phyloP scores from a whole-genome alignment of 2,329 filamentous ascomycete species.

The Phymatotrichopsis omnivora region DNA sequence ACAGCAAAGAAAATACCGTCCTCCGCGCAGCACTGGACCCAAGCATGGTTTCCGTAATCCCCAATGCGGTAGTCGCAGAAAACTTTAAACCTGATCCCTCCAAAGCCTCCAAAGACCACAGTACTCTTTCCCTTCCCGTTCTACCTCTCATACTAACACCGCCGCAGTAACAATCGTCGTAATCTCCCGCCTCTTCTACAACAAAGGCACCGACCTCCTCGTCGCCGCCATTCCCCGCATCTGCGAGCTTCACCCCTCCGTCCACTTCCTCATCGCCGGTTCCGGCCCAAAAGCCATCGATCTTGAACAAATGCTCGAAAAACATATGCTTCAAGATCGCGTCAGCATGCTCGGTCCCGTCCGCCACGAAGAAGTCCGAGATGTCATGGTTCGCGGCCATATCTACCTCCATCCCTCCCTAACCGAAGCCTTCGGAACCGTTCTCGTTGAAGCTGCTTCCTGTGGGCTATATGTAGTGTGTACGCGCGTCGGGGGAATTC shows the following conservation, averaged over 20 bases:
- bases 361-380: conserved; percentile 88
- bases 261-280: conserved; percentile 92
- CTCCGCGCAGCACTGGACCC: conserved; percentile 88
- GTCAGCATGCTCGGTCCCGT: conserved; percentile 88
- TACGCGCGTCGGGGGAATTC: conserved; percentile 91
- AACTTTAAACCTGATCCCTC: conserved; percentile 62
- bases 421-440: conserved; percentile 94
- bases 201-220: conserved; percentile 95
- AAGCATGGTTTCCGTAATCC: conserved; percentile 94
- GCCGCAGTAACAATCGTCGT: conserved; percentile 97
- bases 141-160: conserved; percentile 49
- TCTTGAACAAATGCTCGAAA: conserved; percentile 94
- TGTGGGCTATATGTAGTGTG: conserved; percentile 95
- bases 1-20: conserved; percentile 93
- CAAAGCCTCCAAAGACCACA: conserved; percentile 38
- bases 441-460: conserved; percentile 92
- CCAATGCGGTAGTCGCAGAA: conserved; percentile 92
- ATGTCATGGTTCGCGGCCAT: conserved; percentile 94
- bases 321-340: conserved; percentile 83
- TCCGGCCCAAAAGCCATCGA: conserved; percentile 96
- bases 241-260: conserved; percentile 77
- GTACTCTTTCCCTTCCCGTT: neutral
- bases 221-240: conserved; percentile 93
- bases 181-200: conserved; percentile 94
- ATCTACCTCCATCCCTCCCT: conserved; percentile 93